These are phyloP conservation scores for Calonectria honghensis DNA, from an alignment of 2,329 filamentous ascomycete species.

Conservation along the genomic window DNA sequence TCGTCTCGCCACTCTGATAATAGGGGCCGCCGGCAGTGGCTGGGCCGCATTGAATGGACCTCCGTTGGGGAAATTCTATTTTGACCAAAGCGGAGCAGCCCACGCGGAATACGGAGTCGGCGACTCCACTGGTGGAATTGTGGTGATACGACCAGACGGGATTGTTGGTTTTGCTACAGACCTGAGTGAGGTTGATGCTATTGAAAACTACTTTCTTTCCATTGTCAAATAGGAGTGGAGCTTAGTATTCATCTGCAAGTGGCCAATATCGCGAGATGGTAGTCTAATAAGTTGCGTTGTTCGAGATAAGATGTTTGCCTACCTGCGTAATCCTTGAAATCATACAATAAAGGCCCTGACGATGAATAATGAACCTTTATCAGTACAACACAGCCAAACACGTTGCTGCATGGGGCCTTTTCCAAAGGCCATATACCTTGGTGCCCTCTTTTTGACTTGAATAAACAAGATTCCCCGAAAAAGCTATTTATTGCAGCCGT, in stretches of 20 bases:
- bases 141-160: not conserved
- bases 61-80: slow-evolving; percentile 1
- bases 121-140: not conserved
- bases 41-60: not conserved
- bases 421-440: no score
- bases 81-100: not conserved
- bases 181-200: not conserved
- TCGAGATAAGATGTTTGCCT: not conserved
- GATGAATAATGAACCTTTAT: no score
- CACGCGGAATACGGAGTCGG: slow-evolving; percentile 4
- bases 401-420: no score
- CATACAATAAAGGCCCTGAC: not conserved
- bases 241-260: not conserved
- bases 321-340: not conserved
- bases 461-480: no score
- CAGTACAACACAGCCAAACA: no score
- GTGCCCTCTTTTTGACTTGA: no score
- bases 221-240: not conserved
- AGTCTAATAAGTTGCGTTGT: not conserved
- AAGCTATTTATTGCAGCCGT: no score
- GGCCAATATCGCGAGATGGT: not conserved
- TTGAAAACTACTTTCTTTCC: not conserved
- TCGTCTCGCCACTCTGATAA: not conserved
- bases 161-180: slow-evolving; percentile 2
- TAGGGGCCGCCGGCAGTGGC: not conserved